phyloP scores from a whole-genome alignment of 2,329 filamentous ascomycete species.

The Hymenoscyphus fraxineus region DNA sequence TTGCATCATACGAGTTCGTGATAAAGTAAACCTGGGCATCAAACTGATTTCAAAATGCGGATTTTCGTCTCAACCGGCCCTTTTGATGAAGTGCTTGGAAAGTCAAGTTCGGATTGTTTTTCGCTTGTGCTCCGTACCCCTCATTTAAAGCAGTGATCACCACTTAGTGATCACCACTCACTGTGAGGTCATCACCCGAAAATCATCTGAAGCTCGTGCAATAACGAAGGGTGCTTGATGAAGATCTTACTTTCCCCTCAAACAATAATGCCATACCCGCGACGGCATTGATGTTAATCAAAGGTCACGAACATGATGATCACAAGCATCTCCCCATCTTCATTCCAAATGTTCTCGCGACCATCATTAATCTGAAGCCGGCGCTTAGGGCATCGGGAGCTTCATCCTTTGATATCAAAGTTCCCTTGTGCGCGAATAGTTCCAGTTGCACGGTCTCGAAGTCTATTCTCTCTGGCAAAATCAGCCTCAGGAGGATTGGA shows the following conservation, averaged over 20 bases:
- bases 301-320: neutral
- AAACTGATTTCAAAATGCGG: neutral
- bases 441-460: neutral
- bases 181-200: constrained; percentile 9
- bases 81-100: neutral
- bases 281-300: neutral
- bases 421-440: neutral
- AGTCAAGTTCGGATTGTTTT: neutral
- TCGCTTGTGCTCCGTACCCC: neutral
- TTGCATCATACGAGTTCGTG: neutral
- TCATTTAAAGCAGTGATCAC: constrained; percentile 1
- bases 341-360: neutral
- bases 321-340: neutral
- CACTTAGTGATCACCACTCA: constrained; percentile 7
- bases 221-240: constrained; percentile 5
- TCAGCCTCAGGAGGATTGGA: constrained; percentile 2
- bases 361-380: neutral
- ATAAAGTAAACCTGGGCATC: neutral
- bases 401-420: constrained; percentile 1
- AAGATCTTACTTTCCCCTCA: constrained; percentile 4
- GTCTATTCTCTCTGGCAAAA: neutral
- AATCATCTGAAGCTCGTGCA: constrained; percentile 7
- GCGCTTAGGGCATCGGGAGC: neutral
- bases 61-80: neutral
- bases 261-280: neutral